Percentiles rank a stretch among this genome's conserved stretches.
Conservation (phyloP, 129 eudicot genomes). For the Centella asiatica region DNA sequence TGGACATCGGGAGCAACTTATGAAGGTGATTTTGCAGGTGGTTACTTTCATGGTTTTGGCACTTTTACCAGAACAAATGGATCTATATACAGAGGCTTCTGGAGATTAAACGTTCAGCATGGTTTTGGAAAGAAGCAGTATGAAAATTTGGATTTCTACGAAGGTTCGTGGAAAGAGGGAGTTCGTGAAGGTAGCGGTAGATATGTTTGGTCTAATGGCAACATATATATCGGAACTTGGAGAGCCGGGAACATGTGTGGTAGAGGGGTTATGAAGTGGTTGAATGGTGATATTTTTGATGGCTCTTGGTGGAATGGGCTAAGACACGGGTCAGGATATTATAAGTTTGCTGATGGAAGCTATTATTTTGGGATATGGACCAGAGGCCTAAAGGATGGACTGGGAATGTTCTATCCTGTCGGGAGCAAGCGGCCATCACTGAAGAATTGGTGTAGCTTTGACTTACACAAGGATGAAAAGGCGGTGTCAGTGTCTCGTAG, state of each 20-base stretch:
- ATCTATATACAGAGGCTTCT: conserved; percentile 64
- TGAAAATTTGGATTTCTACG: conserved; percentile 67
- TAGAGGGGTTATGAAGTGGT: conserved; percentile 90
- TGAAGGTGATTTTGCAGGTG: conserved; percentile 88
- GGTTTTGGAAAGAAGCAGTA: conserved; percentile 89
- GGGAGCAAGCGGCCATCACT: conserved; percentile 48
- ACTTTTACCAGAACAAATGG: conserved; percentile 53
- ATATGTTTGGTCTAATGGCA: conserved; percentile 73
- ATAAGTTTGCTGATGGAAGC: conserved; percentile 79
- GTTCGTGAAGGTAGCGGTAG: conserved; percentile 84
- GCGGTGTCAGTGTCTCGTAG: conserved; percentile 31
- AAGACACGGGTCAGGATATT: conserved; percentile 83
- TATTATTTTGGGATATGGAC: conserved; percentile 93
- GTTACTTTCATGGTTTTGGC: conserved; percentile 89
- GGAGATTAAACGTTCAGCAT: conserved; percentile 76
- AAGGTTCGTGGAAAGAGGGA: conserved; percentile 97
- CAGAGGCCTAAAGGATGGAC: conserved; percentile 88
- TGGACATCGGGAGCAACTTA: conserved; percentile 72
- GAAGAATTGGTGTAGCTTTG: conserved; percentile 32
- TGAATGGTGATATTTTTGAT: conserved; percentile 82
- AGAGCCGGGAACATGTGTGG: conserved; percentile 84
- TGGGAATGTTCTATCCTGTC: conserved; percentile 73
- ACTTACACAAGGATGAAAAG: conserved; percentile 27
- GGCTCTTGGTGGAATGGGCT: conserved; percentile 81
- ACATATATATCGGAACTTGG: conserved; percentile 82